Conservation (phyloP, 306 rosid genomes). For the Medicago ruthenica region DNA sequence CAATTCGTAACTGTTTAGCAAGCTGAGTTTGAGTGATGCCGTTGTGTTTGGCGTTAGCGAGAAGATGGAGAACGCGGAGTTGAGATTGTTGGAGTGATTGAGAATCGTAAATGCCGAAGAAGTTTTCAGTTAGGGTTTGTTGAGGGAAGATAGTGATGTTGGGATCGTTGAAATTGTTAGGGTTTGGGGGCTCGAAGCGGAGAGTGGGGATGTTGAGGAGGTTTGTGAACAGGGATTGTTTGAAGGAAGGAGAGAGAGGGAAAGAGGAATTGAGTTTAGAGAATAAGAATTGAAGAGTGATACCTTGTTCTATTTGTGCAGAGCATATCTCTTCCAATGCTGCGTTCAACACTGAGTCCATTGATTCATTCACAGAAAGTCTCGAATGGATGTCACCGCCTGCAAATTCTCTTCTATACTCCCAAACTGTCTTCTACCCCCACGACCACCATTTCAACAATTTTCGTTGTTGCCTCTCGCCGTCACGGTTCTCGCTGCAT, state of each 20-base stretch:
- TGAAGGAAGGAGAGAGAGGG: slow-evolving; percentile 41
- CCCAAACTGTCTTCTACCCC: too few species aligned
- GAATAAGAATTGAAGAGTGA: slow-evolving; percentile 39
- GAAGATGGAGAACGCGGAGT: slow-evolving; percentile 65
- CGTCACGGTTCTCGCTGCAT: too few species aligned
- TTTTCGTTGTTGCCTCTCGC: too few species aligned
- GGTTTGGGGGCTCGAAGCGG: slow-evolving; percentile 49
- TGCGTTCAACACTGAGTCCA: slow-evolving; percentile 45
- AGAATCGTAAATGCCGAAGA: slow-evolving; percentile 74
- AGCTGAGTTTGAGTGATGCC: slow-evolving; percentile 85
- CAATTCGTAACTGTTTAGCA: slow-evolving; percentile 68
- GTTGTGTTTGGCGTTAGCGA: slow-evolving; percentile 63
- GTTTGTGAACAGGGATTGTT: slow-evolving; percentile 62
- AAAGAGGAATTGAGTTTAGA: slow-evolving; percentile 33
- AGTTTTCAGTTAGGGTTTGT: slow-evolving; percentile 59
- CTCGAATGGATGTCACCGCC: too few species aligned
- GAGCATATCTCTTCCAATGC: slow-evolving; percentile 52
- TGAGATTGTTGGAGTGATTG: slow-evolving; percentile 59
- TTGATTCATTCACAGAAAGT: too few species aligned
- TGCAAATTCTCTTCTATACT: too few species aligned
- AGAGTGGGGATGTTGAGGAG: slow-evolving; percentile 73
- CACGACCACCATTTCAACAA: too few species aligned
- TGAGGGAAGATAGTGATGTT: slow-evolving; percentile 60
- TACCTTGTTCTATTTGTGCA: slow-evolving; percentile 37
- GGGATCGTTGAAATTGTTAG: slow-evolving; percentile 50